Evolutionary conservation across 2,329 filamentous ascomycete species (phyloP).

Genomic region (Alternaria sp.): DNA sequence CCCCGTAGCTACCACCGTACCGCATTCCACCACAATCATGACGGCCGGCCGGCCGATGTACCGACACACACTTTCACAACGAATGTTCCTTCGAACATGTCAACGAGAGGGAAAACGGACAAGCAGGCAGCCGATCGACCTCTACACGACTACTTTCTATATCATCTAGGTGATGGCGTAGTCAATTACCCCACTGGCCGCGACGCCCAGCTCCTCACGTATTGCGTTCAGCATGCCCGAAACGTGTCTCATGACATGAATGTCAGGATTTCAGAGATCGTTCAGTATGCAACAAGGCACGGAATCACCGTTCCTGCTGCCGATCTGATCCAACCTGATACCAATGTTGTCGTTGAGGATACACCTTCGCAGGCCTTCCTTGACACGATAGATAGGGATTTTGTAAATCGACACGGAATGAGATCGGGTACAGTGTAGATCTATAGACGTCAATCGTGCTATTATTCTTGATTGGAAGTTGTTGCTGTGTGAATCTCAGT

Average conservation of each 20-base stretch:
- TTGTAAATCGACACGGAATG: neutral
- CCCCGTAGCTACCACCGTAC: neutral
- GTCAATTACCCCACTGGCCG: neutral
- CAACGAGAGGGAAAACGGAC: neutral
- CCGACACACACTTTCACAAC: neutral
- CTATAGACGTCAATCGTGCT: neutral
- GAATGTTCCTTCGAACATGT: constrained; percentile 2
- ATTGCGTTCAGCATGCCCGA: neutral
- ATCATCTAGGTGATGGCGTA: neutral
- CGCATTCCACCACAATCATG: neutral
- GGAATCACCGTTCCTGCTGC: constrained; percentile 4
- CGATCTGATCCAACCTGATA: neutral
- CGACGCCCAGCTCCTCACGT: neutral
- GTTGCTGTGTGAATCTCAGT: neutral
- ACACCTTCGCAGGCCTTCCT: neutral
- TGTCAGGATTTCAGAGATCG: neutral
- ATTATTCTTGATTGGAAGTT: neutral
- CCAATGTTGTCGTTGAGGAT: neutral
- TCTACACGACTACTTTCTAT: constrained; percentile 2
- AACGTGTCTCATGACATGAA: neutral
- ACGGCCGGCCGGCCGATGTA: neutral
- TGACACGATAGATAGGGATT: neutral
- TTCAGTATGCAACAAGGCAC: neutral
- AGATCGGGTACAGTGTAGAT: neutral
- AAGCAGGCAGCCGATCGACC: neutral